Evolutionary conservation across 768 basidiomycete species (phyloP).

Genomic region (Boletus edulis): DNA sequence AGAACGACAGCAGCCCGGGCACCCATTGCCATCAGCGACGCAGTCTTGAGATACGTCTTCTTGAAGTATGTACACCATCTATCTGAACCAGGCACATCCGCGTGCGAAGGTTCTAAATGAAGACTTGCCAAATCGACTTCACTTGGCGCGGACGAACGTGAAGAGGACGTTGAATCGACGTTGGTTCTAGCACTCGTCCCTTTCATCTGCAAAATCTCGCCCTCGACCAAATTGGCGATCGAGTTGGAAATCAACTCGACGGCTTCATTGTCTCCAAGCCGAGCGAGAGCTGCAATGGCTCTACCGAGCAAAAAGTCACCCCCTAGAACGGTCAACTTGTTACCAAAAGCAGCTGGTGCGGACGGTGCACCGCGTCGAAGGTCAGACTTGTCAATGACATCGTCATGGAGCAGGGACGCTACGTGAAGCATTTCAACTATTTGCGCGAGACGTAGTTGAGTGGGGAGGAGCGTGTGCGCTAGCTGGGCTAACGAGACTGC

Average conservation of each 20-base stretch:
- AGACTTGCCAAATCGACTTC: constrained; percentile 37
- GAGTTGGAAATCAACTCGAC: constrained; percentile 92
- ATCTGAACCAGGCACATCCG: constrained; percentile 34
- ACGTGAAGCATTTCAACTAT: constrained; percentile 99
- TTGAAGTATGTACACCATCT: constrained; percentile 80
- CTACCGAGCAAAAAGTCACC: constrained; percentile 96
- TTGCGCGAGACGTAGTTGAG: constrained; percentile 89
- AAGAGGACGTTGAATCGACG: no score
- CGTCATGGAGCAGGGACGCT: constrained; percentile 93
- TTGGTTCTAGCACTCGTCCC: background rate
- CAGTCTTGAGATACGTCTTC: constrained; percentile 64
- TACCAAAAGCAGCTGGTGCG: constrained; percentile 79
- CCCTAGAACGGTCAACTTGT: constrained; percentile 90
- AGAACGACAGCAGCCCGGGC: constrained; percentile 84
- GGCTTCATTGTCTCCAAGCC: constrained; percentile 84
- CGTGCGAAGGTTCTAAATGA: constrained; percentile 36
- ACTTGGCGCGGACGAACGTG: constrained; percentile 24
- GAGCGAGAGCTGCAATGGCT: constrained; percentile 81
- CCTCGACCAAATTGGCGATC: constrained; percentile 93
- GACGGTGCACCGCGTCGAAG: constrained; percentile 68
- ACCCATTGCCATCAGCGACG: constrained; percentile 1
- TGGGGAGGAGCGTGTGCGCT: constrained; percentile 55
- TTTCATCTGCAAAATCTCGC: constrained; percentile 76
- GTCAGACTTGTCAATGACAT: constrained; percentile 74
- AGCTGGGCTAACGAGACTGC: constrained; percentile 30